These are phyloP conservation scores for Pythium graminicola DNA, from an alignment of 352 stramenopile species.

Conservation along the genomic window DNA sequence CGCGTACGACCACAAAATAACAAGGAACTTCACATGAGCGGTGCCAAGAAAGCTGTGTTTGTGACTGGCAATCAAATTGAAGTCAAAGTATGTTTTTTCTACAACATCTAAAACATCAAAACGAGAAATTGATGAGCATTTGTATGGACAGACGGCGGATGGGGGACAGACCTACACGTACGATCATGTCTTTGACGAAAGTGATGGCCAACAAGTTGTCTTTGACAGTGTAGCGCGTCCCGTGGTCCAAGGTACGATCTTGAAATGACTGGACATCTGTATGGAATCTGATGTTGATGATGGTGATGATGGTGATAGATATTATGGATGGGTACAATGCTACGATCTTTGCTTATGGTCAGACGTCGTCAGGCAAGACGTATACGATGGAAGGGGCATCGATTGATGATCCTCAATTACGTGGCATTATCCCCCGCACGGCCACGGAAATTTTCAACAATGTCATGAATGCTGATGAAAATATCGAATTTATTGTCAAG, in stretches of 20 bases:
- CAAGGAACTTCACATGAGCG: conserved; percentile 65
- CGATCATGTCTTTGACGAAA: conserved; percentile 85
- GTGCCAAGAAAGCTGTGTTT: conserved; percentile 47
- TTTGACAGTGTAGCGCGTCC: conserved; percentile 86
- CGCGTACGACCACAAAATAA: conserved; percentile 75
- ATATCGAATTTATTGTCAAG: conserved; percentile 91
- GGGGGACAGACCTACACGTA: conserved; percentile 82
- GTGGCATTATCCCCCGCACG: conserved; percentile 85
- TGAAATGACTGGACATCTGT: background rate
- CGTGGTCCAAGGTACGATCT: conserved; percentile 71
- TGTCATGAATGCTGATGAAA: conserved; percentile 81
- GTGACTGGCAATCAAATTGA: conserved; percentile 49
- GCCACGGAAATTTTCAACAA: conserved; percentile 86
- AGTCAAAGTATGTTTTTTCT: conserved; percentile 39
- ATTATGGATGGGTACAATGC: conserved; percentile 92
- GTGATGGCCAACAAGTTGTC: conserved; percentile 75
- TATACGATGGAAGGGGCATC: conserved; percentile 84
- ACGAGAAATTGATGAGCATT: background rate
- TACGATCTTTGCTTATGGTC: conserved; percentile 92
- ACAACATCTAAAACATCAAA: background rate
- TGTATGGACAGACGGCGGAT: conserved; percentile 31
- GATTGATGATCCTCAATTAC: conserved; percentile 82
- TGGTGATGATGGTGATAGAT: conserved; percentile 31
- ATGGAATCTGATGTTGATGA: background rate
- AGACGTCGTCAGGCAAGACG: conserved; percentile 87